phyloP scores from a whole-genome alignment of 1,284 basidiomycete genomes.

The Tylopilus orsonianus region DNA sequence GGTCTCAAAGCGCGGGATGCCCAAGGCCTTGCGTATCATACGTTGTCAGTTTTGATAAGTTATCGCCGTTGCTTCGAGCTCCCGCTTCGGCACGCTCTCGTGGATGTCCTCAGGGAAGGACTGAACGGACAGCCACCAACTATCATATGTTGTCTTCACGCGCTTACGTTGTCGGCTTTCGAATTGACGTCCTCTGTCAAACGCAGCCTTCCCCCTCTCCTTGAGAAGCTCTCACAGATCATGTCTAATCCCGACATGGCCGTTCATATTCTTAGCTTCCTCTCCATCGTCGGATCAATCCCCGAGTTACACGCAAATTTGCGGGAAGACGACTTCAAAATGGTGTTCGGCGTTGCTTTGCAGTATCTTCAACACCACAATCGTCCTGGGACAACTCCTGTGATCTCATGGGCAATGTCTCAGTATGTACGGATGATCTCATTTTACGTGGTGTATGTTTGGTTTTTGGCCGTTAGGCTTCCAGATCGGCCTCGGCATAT shows the following conservation, averaged over 20 bases:
- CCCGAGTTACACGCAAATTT: conserved; percentile 87
- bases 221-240: conserved; percentile 90
- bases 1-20: conserved; percentile 80
- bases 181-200: conserved; percentile 87
- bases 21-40: conserved; percentile 86
- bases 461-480: conserved; percentile 93
- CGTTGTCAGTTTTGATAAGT: conserved; percentile 85
- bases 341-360: conserved; percentile 93
- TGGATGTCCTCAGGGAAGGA: conserved; percentile 84
- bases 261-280: conserved; percentile 93
- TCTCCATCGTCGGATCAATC: conserved; percentile 84
- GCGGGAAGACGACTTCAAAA: conserved; percentile 89
- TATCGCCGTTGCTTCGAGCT: conserved; percentile 83
- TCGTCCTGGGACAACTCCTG: conserved; percentile 57
- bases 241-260: conserved; percentile 94
- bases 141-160: conserved; percentile 91
- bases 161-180: conserved; percentile 85
- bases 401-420: conserved; percentile 83
- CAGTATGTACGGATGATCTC: conserved; percentile 95
- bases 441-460: conserved; percentile 91
- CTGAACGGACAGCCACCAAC: conserved; percentile 78
- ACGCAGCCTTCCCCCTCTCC: conserved; percentile 76
- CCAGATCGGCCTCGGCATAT: conserved; percentile 83
- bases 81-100: conserved; percentile 67
- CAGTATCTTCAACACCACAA: conserved; percentile 95